Conservation (phyloP, 2,329 filamentous ascomycete species). For the Aspergillus brunneoviolaceus region DNA sequence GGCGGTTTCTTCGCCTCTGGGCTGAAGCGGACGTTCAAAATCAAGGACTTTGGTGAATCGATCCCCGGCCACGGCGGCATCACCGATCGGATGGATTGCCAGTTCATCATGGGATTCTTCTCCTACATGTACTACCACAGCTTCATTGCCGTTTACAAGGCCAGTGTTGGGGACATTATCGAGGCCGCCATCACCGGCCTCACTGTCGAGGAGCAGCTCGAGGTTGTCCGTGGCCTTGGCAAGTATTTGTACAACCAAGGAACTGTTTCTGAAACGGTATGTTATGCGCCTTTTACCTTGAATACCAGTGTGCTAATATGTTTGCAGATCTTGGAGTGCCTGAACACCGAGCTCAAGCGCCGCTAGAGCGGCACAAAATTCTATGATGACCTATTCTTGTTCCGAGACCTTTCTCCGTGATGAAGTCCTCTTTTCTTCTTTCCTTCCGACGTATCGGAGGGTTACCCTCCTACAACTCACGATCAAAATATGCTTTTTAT, state of each 20-base stretch:
- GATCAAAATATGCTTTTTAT: conserved; percentile 9
- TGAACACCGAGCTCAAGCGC: conserved; percentile 37
- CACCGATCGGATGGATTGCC: conserved; percentile 98
- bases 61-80: conserved; percentile 98
- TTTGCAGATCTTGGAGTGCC: conserved; percentile 37
- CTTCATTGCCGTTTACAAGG: conserved; percentile 88
- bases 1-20: conserved; percentile 98
- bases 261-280: conserved; percentile 55
- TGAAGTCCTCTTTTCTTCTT: conserved; percentile 11
- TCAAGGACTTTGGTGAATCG: conserved; percentile 98
- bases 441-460: conserved; percentile 4
- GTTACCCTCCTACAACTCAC: not conserved
- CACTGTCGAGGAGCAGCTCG: conserved; percentile 82
- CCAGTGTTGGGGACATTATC: conserved; percentile 80
- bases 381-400: conserved; percentile 15
- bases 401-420: conserved; percentile 11
- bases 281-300: conserved; percentile 12
- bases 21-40: conserved; percentile 97
- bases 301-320: conserved; percentile 17
- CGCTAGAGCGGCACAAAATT: conserved; percentile 19
- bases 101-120: conserved; percentile 99
- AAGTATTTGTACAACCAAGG: conserved; percentile 67
- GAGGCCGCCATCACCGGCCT: conserved; percentile 91
- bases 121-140: conserved; percentile 98
- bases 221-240: conserved; percentile 63